Evolutionary conservation across 768 basidiomycete species (phyloP), one percentile per base, ranked within the genome.

Genomic region (Mycena vulgaris): DNA sequence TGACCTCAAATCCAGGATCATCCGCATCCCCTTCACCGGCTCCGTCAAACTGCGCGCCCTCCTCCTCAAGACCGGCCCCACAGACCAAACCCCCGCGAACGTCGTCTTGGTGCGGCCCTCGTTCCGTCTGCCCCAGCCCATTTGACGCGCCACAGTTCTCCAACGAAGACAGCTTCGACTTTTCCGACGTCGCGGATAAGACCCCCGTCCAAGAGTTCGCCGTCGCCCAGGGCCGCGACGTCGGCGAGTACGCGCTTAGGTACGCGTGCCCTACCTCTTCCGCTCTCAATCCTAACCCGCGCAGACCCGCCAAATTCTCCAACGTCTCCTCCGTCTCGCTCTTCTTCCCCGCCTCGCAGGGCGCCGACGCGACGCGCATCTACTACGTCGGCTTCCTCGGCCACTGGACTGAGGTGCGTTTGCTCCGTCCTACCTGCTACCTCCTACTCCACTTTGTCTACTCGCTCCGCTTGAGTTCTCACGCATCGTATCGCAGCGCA

Each of bases 341-440:
- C 10, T 96, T 93, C 78, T 89, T 97, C 75, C 95, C 95, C 3
- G 86, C 87, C 2, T 89, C 92, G 3, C 93, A 93, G 77, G 95
- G 94, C 35, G 93, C 93, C 14, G 93, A 95, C 17, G 89, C 88
- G 0, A 90, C 89, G 0, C 86, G 90, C 30, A 82, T 97, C 13
- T 97, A 94, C 76, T 97, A 96, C 75, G 77, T 97, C 28, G 95
- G 96, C 17, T 92, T 97, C 76, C 83, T 95, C 21, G 96, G 96
- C 2, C 87, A 89, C 37, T 95, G 93, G 92, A 89, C 87, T 55
- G 89, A 94, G 85, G 94, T 93, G 30, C 2, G n/a, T 80, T 37
- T n/a, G n/a, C n/a, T n/a, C n/a, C n/a, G n/a, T n/a, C n/a, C n/a
- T n/a, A n/a, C n/a, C n/a, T n/a, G n/a, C n/a, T n/a, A n/a, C n/a